Evolutionary conservation across 2,329 filamentous ascomycete species (phyloP).

Genomic region (Aspergillus sp.): DNA sequence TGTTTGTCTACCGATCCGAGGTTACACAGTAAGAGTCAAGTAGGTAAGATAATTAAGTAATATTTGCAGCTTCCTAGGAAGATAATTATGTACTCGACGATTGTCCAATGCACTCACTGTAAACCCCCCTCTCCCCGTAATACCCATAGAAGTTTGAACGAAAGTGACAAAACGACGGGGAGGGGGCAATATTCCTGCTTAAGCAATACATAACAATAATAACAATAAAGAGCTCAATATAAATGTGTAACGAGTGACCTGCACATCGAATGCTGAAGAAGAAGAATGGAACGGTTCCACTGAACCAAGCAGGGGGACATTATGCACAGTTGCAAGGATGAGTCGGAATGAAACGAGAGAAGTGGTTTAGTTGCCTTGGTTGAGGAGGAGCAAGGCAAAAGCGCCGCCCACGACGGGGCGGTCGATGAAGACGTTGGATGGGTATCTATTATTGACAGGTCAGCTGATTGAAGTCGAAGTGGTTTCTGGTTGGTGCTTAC

Average conservation of each 20-base stretch:
- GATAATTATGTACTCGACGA: slow-evolving; percentile 5
- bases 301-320: background rate
- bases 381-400: slow-evolving; percentile 50
- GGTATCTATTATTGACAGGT: slow-evolving; percentile 30
- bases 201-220: background rate
- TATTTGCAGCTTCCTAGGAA: slow-evolving; percentile 10
- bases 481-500: slow-evolving; percentile 22
- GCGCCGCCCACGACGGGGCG: slow-evolving; percentile 56
- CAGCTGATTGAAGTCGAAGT: slow-evolving; percentile 11
- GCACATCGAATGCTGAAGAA: slow-evolving; percentile 1
- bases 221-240: slow-evolving; percentile 8
- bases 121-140: background rate
- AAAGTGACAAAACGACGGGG: too few species aligned
- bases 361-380: slow-evolving; percentile 12
- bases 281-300: background rate
- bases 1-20: background rate
- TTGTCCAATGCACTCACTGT: background rate
- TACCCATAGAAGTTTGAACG: too few species aligned
- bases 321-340: background rate
- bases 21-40: background rate
- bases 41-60: background rate
- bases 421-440: slow-evolving; percentile 46
- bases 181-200: too few species aligned
- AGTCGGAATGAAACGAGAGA: background rate
- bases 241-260: slow-evolving; percentile 9